A percentile compares a stretch with the other conserved stretches of the same genome.
Evolutionary conservation across 163 green algal genomes (phyloP).

Genomic region (Volvox carteri): DNA sequence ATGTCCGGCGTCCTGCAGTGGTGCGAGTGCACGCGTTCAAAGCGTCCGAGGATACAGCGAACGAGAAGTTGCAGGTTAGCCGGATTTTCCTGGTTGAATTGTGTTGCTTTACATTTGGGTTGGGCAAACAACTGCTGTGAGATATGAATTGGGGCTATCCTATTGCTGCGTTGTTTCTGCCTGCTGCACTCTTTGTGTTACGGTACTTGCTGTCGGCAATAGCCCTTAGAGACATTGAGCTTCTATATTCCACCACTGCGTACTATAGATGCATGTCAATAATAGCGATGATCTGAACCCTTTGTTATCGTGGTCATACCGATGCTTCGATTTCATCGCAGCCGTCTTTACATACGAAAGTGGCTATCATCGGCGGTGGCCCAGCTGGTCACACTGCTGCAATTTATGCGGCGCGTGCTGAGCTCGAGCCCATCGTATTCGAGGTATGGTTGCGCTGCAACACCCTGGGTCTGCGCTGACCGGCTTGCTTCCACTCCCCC

Average conservation of each 20-base stretch:
- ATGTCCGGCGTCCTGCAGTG: background rate
- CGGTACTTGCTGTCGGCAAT: background rate
- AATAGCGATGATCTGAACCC: background rate
- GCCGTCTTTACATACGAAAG: slow-evolving; percentile 23
- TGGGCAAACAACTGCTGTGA: no score
- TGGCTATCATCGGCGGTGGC: slow-evolving; percentile 81
- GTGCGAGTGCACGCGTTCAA: background rate
- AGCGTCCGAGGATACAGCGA: background rate
- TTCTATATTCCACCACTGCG: background rate
- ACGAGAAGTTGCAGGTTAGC: slow-evolving; percentile 8
- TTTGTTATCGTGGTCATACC: background rate
- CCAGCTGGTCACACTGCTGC: slow-evolving; percentile 87
- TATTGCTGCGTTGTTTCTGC: background rate
- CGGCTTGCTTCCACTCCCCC: no score
- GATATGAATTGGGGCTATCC: background rate
- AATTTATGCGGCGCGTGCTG: slow-evolving; percentile 88
- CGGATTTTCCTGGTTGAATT: no score
- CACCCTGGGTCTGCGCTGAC: no score
- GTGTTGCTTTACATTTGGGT: no score
- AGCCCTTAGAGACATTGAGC: background rate
- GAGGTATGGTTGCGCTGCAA: slow-evolving; percentile 58
- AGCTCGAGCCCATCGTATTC: slow-evolving; percentile 90
- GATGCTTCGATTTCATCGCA: background rate
- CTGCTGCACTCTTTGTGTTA: background rate
- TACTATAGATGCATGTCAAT: background rate